Conservation (phyloP, 169 alveolate species). For the Eimeria sp. region DNA sequence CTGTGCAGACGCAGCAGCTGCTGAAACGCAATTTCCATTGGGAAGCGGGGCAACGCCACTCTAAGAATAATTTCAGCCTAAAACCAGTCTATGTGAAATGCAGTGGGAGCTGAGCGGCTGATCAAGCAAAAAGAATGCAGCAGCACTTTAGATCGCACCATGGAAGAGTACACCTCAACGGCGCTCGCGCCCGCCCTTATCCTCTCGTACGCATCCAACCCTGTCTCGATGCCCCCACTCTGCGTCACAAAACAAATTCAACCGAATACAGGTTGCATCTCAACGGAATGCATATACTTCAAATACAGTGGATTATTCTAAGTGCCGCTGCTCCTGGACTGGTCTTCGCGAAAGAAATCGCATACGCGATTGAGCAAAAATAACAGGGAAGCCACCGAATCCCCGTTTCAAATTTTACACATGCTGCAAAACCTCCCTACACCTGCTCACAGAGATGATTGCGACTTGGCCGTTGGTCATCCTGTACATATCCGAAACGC, state of each 20-base stretch:
- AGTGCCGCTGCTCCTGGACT: neutral
- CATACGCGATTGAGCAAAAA: neutral
- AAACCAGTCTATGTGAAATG: neutral
- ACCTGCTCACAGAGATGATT: slow-evolving; percentile 89
- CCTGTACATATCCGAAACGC: slow-evolving; percentile 90
- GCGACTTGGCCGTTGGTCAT: slow-evolving; percentile 89
- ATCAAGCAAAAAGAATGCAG: neutral
- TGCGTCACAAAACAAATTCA: neutral
- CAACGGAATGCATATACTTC: neutral
- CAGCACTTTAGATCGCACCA: slow-evolving; percentile 84
- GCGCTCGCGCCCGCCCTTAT: slow-evolving; percentile 94
- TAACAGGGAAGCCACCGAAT: neutral
- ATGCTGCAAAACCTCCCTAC: neutral
- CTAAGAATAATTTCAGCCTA: neutral
- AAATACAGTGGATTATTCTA: neutral
- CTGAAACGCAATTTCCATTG: neutral
- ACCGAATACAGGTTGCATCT: neutral
- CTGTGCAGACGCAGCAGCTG: slow-evolving; percentile 42
- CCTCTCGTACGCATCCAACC: slow-evolving; percentile 91
- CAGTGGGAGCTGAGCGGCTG: neutral
- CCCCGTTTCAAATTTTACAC: neutral
- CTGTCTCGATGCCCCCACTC: slow-evolving; percentile 93
- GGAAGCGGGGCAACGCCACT: neutral
- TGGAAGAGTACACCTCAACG: slow-evolving; percentile 90
- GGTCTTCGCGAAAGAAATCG: neutral